Percentiles rank a stretch among this genome's conserved stretches.
Conservation (phyloP, 169 alveolate species). For the Ichthyophthirius multifiliis region DNA sequence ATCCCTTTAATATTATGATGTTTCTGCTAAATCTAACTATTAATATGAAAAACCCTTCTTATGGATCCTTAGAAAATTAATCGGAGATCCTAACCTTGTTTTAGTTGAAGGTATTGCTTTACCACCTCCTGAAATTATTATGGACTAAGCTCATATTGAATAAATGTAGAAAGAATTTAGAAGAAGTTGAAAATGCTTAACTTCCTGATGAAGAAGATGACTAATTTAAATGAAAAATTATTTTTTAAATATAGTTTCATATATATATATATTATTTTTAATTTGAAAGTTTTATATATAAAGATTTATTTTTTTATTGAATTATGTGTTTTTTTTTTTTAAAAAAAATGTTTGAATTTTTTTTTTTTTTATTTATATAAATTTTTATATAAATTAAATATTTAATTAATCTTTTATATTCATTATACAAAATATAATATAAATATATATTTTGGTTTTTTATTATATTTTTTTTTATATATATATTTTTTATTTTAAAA, state of each 20-base stretch:
- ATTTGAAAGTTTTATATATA: too few relatives aligned
- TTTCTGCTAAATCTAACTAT: slow-evolving; percentile 97
- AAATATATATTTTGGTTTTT: too few relatives aligned
- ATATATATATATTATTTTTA: too few relatives aligned
- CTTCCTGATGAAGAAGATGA: slow-evolving; percentile 55
- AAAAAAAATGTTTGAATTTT: too few relatives aligned
- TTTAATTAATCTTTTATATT: too few relatives aligned
- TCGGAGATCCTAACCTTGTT: slow-evolving; percentile 58
- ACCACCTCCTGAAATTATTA: slow-evolving; percentile 36
- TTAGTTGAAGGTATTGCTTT: slow-evolving; percentile 44
- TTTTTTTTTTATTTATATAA: too few relatives aligned
- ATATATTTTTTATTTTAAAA: too few relatives aligned
- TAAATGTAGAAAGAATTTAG: slow-evolving; percentile 23
- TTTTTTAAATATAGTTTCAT: not conserved
- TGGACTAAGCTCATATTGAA: slow-evolving; percentile 36
- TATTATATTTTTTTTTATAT: too few relatives aligned
- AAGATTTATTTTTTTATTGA: too few relatives aligned
- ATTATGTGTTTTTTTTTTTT: too few relatives aligned
- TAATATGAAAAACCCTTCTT: slow-evolving; percentile 98
- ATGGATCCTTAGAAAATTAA: slow-evolving; percentile 96
- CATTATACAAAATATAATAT: too few relatives aligned
- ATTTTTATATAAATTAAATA: too few relatives aligned
- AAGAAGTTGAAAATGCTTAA: slow-evolving; percentile 25
- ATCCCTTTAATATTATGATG: slow-evolving; percentile 97
- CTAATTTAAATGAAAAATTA: slow-evolving; percentile 17